These are phyloP conservation scores for Stereum hirsutum DNA, from an alignment of 1,284 basidiomycete species.

Conservation along the genomic window DNA sequence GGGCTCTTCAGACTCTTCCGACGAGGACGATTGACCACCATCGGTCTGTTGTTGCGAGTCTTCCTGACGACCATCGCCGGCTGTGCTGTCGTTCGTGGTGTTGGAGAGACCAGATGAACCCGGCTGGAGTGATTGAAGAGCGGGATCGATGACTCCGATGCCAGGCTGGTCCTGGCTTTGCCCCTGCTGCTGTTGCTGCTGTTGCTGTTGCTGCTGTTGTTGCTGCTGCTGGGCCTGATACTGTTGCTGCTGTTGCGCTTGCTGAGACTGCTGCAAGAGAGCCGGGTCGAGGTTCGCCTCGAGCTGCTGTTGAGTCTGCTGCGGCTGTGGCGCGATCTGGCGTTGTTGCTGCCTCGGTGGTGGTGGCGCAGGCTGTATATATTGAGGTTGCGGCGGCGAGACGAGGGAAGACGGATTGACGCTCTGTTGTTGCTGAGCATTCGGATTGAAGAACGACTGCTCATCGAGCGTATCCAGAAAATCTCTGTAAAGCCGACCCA, in stretches of 20 bases:
- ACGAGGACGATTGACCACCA: no score
- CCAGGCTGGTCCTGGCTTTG: not conserved
- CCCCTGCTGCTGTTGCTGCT: not conserved
- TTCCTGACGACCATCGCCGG: no score
- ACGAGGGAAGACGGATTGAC: not conserved
- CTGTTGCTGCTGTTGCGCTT: not conserved
- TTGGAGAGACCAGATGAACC: no score
- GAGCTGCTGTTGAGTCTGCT: slow-evolving; percentile 14
- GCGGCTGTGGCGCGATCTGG: slow-evolving; percentile 26
- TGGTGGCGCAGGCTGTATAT: no score
- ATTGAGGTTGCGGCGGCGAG: slow-evolving; percentile 23
- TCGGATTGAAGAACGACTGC: slow-evolving; percentile 43
- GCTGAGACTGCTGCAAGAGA: not conserved
- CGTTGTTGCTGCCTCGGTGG: slow-evolving; percentile 32
- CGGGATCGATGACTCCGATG: no score
- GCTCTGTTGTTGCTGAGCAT: slow-evolving; percentile 1
- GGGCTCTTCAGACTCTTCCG: not conserved
- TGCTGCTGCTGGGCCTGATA: not conserved
- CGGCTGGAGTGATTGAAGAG: no score
- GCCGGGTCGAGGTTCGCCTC: no score
- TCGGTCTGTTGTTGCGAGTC: no score
- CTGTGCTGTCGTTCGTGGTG: no score
- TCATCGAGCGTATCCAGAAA: slow-evolving; percentile 77
- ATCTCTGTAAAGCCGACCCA: slow-evolving; percentile 37
- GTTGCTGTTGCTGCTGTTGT: not conserved